phyloP scores from a whole-genome alignment of 257 asterid species.

The Echium plantagineum region DNA sequence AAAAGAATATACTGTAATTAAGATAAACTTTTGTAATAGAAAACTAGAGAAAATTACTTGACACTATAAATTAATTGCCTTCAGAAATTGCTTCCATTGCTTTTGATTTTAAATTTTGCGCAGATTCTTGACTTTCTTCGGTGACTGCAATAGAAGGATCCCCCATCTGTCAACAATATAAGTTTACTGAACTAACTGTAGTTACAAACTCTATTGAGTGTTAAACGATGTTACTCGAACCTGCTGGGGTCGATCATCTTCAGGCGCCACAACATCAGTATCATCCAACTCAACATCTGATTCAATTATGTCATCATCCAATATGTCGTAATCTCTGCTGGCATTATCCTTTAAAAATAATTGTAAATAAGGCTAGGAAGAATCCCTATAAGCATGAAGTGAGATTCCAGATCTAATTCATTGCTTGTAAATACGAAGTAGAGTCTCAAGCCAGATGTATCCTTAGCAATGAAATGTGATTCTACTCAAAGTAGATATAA shows the following conservation, averaged over 20 bases:
- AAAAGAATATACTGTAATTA: slow-evolving; percentile 6
- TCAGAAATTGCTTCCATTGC: slow-evolving; percentile 48
- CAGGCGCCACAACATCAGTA: slow-evolving; percentile 49
- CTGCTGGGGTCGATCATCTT: slow-evolving; percentile 56
- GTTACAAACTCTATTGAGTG: neutral
- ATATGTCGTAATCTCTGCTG: slow-evolving; percentile 3
- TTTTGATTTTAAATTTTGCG: slow-evolving; percentile 42
- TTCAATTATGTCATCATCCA: slow-evolving; percentile 48
- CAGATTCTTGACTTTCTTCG: slow-evolving; percentile 51
- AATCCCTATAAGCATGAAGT: neutral
- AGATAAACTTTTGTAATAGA: slow-evolving; percentile 1
- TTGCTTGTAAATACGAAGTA: neutral
- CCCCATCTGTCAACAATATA: slow-evolving; percentile 46
- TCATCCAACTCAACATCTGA: slow-evolving; percentile 71
- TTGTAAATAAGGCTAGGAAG: slow-evolving; percentile 9
- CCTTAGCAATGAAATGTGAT: neutral
- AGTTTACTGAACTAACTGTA: neutral
- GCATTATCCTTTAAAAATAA: slow-evolving; percentile 1
- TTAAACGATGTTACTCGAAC: slow-evolving; percentile 24
- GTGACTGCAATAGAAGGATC: slow-evolving; percentile 51
- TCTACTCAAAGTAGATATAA: neutral
- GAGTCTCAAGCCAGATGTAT: too few relatives aligned
- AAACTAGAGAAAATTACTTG: slow-evolving; percentile 3
- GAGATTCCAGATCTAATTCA: neutral
- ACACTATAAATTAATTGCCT: slow-evolving; percentile 19